Conservation (phyloP, 768 basidiomycete genomes). For the Roridomyces roridus region DNA sequence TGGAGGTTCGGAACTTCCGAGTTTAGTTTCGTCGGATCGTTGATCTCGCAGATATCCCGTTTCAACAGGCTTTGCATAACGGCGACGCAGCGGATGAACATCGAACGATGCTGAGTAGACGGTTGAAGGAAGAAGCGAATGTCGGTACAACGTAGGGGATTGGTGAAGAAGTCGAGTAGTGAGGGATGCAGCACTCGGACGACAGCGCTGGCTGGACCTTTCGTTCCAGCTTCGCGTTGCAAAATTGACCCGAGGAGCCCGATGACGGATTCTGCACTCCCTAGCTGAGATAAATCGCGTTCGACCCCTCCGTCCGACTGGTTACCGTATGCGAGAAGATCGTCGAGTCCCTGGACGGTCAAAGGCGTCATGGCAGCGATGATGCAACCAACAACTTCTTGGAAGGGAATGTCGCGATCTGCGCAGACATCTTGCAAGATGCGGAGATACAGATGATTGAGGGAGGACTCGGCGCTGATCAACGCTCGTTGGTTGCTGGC, state of each 20-base stretch:
- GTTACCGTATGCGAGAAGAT: neutral
- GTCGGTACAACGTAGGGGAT: too few species aligned
- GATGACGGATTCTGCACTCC: too few species aligned
- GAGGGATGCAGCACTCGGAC: neutral
- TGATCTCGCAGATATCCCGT: constrained; percentile 1
- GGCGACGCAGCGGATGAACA: too few species aligned
- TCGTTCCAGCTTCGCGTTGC: too few species aligned
- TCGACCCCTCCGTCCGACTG: neutral
- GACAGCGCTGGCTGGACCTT: neutral
- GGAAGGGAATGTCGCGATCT: neutral
- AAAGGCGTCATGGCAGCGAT: constrained; percentile 2
- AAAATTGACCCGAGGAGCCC: too few species aligned
- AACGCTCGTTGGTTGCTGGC: neutral
- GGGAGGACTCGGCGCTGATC: too few species aligned
- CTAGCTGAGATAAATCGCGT: neutral
- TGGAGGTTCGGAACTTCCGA: neutral
- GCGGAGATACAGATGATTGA: too few species aligned
- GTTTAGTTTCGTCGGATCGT: neutral
- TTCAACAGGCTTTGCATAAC: too few species aligned
- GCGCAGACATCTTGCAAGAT: neutral
- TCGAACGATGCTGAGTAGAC: too few species aligned
- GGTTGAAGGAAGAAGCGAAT: too few species aligned
- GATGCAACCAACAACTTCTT: constrained; percentile 6
- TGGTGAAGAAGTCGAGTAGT: too few species aligned
- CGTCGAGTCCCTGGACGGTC: too few species aligned